Conservation (phyloP, 192 early-diverging fungal genomes). For the Pilobolus umbonatus region DNA sequence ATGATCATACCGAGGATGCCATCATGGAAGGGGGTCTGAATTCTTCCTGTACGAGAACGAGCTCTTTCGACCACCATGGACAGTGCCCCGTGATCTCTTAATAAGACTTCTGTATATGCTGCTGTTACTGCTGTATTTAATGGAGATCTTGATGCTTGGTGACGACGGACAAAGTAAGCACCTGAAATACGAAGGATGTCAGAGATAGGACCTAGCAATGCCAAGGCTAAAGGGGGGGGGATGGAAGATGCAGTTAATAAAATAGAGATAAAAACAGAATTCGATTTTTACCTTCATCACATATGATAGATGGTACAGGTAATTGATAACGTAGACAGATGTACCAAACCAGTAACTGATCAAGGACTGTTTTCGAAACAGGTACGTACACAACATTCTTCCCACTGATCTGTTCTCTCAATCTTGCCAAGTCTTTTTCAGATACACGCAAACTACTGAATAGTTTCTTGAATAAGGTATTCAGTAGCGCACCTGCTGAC, state of each 20-base stretch:
- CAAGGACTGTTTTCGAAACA: constrained; percentile 33
- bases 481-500: constrained; percentile 35
- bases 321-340: constrained; percentile 30
- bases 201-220: constrained; percentile 31
- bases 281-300: constrained; percentile 30
- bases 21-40: constrained; percentile 26
- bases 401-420: constrained; percentile 25
- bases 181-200: constrained; percentile 35
- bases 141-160: constrained; percentile 25
- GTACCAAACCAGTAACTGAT: constrained; percentile 36
- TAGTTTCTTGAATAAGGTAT: constrained; percentile 26
- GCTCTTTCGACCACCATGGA: constrained; percentile 32
- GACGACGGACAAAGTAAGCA: constrained; percentile 30
- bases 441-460: constrained; percentile 23
- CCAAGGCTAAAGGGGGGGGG: constrained; percentile 18
- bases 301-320: constrained; percentile 33
- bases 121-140: constrained; percentile 28
- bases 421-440: constrained; percentile 23
- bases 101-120: constrained; percentile 29
- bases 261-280: not conserved
- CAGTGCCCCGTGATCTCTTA: constrained; percentile 31
- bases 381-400: constrained; percentile 37
- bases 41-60: constrained; percentile 32
- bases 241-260: not conserved
- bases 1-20: constrained; percentile 32